Percentiles rank a stretch among this genome's conserved stretches.
These are phyloP conservation scores for Penicillium diatomitis DNA, from an alignment of 495 filamentous ascomycete genomes.

Conservation along the genomic window DNA sequence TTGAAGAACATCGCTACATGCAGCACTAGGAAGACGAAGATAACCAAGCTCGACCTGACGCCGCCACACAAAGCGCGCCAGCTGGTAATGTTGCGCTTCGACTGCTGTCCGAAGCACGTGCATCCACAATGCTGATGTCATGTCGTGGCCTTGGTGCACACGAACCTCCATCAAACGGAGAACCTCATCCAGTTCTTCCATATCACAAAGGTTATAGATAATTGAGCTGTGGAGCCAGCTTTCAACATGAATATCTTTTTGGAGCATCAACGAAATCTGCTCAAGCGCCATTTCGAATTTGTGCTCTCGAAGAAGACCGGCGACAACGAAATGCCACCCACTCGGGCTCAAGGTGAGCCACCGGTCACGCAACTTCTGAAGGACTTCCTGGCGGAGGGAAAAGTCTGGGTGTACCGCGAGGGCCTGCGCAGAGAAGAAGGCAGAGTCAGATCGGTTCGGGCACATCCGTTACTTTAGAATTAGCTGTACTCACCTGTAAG, in stretches of 20 bases:
- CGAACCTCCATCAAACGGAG: constrained; percentile 52
- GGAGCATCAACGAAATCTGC: constrained; percentile 56
- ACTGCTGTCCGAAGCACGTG: constrained; percentile 64
- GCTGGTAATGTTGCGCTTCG: constrained; percentile 40
- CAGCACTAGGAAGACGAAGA: constrained; percentile 55
- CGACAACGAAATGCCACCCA: constrained; percentile 58
- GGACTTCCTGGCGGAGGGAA: constrained; percentile 57
- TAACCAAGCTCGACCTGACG: constrained; percentile 46
- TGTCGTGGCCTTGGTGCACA: constrained; percentile 33
- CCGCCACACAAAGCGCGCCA: constrained; percentile 55
- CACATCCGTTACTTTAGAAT: background rate
- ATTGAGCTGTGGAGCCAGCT: constrained; percentile 69
- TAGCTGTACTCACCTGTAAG: constrained; percentile 46
- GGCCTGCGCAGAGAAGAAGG: constrained; percentile 35
- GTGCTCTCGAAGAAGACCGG: constrained; percentile 68
- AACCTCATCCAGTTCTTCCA: constrained; percentile 68
- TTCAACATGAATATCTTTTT: constrained; percentile 45
- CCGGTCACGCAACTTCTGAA: constrained; percentile 51
- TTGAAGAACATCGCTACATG: constrained; percentile 56
- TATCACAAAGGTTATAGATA: constrained; percentile 57
- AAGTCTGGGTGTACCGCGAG: constrained; percentile 84
- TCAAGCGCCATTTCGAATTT: constrained; percentile 77
- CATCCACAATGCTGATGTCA: constrained; percentile 49
- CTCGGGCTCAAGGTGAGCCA: constrained; percentile 59
- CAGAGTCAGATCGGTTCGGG: background rate